Percentiles rank a stretch among this genome's conserved stretches.
These are phyloP conservation scores for Rhynchospora breviuscula DNA, from an alignment of 176 grass and related monocot genomes.

Conservation along the genomic window DNA sequence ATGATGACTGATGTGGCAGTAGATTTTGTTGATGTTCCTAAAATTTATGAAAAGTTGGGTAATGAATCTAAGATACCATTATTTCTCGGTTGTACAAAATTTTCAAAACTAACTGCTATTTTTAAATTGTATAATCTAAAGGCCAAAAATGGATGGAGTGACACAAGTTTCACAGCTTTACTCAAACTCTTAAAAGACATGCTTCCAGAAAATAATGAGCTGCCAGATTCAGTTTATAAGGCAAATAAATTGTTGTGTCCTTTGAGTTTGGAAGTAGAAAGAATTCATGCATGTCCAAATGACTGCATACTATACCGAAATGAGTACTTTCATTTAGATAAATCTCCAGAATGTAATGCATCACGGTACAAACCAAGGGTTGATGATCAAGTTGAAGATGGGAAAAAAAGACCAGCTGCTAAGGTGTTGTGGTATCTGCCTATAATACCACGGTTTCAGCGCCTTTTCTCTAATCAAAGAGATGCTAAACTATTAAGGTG, in stretches of 20 bases:
- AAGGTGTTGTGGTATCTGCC: constrained; percentile 19
- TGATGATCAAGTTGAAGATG: neutral
- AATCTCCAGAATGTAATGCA: neutral
- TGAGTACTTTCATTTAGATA: neutral
- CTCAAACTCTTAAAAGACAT: neutral
- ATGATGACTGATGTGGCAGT: neutral
- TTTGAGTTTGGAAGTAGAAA: neutral
- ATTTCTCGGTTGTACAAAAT: neutral
- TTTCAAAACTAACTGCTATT: neutral
- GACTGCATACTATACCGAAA: constrained; percentile 18
- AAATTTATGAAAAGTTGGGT: neutral
- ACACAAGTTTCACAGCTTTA: neutral
- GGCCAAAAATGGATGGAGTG: neutral
- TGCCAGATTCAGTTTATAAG: constrained; percentile 21
- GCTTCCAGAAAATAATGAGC: neutral
- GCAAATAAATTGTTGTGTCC: constrained; percentile 16
- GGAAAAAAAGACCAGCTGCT: neutral
- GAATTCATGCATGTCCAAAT: constrained; percentile 24
- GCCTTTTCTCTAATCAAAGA: neutral
- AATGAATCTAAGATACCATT: neutral
- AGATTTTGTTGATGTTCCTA: neutral
- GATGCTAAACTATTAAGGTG: neutral
- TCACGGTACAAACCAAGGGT: neutral
- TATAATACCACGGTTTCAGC: constrained; percentile 9
- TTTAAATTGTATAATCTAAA: neutral